These are phyloP conservation scores for Acer saccharum DNA, from an alignment of 345 rosid genomes.

Conservation along the genomic window DNA sequence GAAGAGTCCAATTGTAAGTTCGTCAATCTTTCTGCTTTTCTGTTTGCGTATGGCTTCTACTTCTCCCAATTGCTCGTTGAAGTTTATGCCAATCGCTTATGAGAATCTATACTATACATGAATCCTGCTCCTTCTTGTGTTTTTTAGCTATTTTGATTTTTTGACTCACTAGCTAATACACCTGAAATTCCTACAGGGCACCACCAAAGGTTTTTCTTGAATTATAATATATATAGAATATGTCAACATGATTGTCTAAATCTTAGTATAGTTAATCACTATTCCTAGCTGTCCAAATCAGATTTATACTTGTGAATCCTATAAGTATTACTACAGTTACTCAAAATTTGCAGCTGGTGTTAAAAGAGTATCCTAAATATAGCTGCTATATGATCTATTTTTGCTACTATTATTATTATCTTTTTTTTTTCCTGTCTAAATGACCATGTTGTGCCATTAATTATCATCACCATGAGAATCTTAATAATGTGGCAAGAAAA, in stretches of 20 bases:
- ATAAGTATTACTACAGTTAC: not conserved
- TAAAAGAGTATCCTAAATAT: not conserved
- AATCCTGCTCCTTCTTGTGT: not conserved
- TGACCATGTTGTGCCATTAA: not conserved
- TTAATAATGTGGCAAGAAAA: not conserved
- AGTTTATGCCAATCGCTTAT: not conserved
- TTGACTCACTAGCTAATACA: not conserved
- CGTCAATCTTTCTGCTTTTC: not conserved
- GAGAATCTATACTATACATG: not conserved
- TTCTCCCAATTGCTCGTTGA: not conserved
- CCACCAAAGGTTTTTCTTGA: not conserved
- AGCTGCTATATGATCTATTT: not conserved
- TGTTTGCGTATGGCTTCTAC: not conserved
- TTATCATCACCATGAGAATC: not conserved
- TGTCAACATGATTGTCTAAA: not conserved
- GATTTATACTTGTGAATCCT: not conserved
- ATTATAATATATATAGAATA: not conserved
- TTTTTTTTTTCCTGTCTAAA: too few relatives aligned
- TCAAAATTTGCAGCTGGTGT: not conserved
- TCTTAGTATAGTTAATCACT: not conserved
- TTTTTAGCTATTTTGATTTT: not conserved
- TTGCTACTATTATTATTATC: not conserved
- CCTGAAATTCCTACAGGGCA: not conserved
- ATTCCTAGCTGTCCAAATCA: not conserved
- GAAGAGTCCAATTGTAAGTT: constrained; percentile 68